Evolutionary conservation across 345 rosid genomes (phyloP).

Genomic region (Barbarea vulgaris): DNA sequence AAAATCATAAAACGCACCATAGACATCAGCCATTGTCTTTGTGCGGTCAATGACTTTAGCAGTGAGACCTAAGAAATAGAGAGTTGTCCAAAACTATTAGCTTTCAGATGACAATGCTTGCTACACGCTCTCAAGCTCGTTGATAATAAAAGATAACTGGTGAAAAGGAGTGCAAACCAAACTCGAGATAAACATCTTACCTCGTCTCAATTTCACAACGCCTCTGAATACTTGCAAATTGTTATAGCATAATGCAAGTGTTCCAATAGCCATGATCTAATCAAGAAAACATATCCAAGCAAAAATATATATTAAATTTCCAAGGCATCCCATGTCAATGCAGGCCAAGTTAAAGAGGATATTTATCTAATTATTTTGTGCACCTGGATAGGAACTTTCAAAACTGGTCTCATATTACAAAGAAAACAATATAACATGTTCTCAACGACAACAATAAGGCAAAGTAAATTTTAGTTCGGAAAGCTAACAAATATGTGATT

Average conservation of each 20-base stretch:
- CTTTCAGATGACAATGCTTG: not conserved
- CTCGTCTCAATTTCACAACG: slow-evolving; percentile 95
- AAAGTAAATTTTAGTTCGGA: not conserved
- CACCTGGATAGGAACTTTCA: not conserved
- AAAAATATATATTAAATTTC: slow-evolving; percentile 22
- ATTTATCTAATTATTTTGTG: not conserved
- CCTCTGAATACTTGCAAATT: slow-evolving; percentile 93
- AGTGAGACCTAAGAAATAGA: slow-evolving; percentile 65
- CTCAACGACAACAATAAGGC: not conserved
- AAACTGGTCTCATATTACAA: not conserved
- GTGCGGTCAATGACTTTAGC: slow-evolving; percentile 86
- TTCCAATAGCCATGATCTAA: slow-evolving; percentile 97
- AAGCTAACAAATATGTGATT: not conserved
- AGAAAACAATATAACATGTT: slow-evolving; percentile 1
- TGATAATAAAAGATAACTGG: not conserved
- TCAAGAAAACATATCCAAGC: slow-evolving; percentile 38
- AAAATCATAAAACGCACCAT: slow-evolving; percentile 83
- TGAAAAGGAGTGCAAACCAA: not conserved
- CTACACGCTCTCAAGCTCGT: slow-evolving; percentile 18
- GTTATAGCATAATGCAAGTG: slow-evolving; percentile 87
- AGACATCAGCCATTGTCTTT: slow-evolving; percentile 83
- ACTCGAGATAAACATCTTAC: slow-evolving; percentile 49
- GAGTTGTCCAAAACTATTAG: slow-evolving; percentile 1
- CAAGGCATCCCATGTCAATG: not conserved
- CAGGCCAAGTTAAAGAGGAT: not conserved